Evolutionary conservation across 2,329 filamentous ascomycete genomes (phyloP), one percentile per base, ranked within the genome.

Genomic region (Aspergillus piperis): DNA sequence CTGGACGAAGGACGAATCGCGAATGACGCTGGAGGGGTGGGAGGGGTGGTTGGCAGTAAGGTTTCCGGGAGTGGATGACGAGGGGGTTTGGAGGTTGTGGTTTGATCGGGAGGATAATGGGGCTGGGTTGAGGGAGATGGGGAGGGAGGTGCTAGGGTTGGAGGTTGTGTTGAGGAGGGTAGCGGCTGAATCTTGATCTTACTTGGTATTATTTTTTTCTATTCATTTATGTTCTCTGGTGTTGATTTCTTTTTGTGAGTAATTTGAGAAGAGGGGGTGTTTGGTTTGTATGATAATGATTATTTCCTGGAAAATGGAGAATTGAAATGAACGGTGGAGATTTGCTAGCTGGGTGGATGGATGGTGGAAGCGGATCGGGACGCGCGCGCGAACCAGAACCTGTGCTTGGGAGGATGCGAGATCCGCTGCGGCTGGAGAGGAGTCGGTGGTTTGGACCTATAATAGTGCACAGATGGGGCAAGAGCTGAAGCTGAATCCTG

Each of bases 101-200:
- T 71, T 71, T 32, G 68, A 70, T 53, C 62, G 61, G 21, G 58
- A 70, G 49, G 68, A 71, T 52, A 51, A 70, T 48, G 68, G 68
- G 13, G 68, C 67, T 19, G 62, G 63, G 56, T 60, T 70, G 27
- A 62, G 62, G 13, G 59, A 36, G 4, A 36, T 13, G 32, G 32
- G 32, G 11, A 13, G 58, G 6, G 68, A 64, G 2, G 56, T 64
- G 15, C 62, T 66, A 50, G 65, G 64, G 19, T 48, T 71, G 60
- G 68, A 71, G 50, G 64, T 70, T 41, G 61, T 48, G 32, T 51
- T 68, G n/a, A 67, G 62, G 36, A 58, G 65, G 58, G 61, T 64
- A 11, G 61, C 58, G 44, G 66, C 65, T 21, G 57, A 66, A 41
- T 59, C 59, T 13, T 67, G 55, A 63, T 48, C 4, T 30, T 11